Percentiles rank a stretch among this genome's conserved stretches.
Conservation (phyloP, 1,284 basidiomycete genomes). For the Ganoderma leucocontextum region DNA sequence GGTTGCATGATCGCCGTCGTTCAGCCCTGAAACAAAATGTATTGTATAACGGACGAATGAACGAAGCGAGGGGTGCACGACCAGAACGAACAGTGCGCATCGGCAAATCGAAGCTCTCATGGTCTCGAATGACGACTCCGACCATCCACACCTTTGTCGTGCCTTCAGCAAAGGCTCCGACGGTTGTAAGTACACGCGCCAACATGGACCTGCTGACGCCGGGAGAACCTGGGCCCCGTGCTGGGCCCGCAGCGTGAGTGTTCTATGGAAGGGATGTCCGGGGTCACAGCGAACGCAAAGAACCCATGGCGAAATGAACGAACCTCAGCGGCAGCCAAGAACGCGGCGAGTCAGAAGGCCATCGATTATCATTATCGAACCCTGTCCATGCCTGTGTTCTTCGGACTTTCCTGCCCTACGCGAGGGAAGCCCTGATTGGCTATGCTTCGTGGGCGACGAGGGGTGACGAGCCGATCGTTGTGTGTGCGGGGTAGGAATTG, state of each 20-base stretch:
- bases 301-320: not conserved
- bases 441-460: not conserved
- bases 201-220: not conserved
- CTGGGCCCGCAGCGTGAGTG: not conserved
- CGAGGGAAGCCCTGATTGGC: not conserved
- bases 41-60: not conserved
- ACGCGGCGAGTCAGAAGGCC: not conserved
- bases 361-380: conserved; percentile 4
- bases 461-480: not conserved
- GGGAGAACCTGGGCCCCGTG: not conserved
- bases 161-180: not conserved
- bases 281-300: conserved; percentile 18
- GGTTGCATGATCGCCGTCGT: not conserved
- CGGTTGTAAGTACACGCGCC: not conserved
- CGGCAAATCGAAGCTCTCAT: not conserved
- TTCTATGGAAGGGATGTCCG: conserved; percentile 15
- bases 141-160: not conserved
- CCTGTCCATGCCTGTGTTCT: not conserved
- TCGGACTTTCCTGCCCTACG: not conserved
- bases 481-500: not conserved
- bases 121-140: not conserved
- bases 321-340: not conserved
- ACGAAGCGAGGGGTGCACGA: not conserved
- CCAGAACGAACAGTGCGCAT: not conserved
- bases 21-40: not conserved